A percentile compares a stretch with the other conserved stretches of the same genome.
Evolutionary conservation across 805 yeast species (phyloP).

Genomic region (Hanseniaspora jakobsenii): DNA sequence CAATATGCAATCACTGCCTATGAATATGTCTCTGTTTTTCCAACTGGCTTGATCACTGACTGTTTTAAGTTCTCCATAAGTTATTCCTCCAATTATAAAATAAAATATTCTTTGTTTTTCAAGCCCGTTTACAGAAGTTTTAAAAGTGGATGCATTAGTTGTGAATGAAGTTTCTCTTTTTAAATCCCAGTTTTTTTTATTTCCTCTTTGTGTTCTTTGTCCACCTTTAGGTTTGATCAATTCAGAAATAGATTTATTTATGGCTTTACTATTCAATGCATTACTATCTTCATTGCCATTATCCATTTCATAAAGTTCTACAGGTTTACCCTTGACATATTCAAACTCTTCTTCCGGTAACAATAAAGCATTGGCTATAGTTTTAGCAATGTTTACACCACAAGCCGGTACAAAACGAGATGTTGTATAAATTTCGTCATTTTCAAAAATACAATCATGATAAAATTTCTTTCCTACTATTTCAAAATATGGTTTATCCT

Average conservation of each 20-base stretch:
- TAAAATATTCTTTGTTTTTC: constrained; percentile 58
- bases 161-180: constrained; percentile 31
- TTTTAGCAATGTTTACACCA: constrained; percentile 43
- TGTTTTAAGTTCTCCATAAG: constrained; percentile 68
- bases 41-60: constrained; percentile 55
- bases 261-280: constrained; percentile 22
- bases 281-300: background rate
- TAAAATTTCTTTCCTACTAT: constrained; percentile 37
- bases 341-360: constrained; percentile 52
- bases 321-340: constrained; percentile 62
- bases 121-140: too few relatives aligned
- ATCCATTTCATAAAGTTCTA: constrained; percentile 27
- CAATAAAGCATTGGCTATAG: constrained; percentile 38
- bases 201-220: constrained; percentile 60
- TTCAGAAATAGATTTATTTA: constrained; percentile 27
- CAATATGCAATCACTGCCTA: constrained; percentile 70
- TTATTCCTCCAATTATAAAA: constrained; percentile 80
- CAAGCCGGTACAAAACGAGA: constrained; percentile 65
- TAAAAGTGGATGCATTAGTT: too few relatives aligned
- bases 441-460: constrained; percentile 38
- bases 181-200: constrained; percentile 63
- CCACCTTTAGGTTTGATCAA: constrained; percentile 33
- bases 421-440: constrained; percentile 37
- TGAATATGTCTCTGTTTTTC: constrained; percentile 57
- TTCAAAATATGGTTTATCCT: constrained; percentile 25